Conservation (phyloP, 2,329 filamentous ascomycete species). For the Venturia asperata region DNA sequence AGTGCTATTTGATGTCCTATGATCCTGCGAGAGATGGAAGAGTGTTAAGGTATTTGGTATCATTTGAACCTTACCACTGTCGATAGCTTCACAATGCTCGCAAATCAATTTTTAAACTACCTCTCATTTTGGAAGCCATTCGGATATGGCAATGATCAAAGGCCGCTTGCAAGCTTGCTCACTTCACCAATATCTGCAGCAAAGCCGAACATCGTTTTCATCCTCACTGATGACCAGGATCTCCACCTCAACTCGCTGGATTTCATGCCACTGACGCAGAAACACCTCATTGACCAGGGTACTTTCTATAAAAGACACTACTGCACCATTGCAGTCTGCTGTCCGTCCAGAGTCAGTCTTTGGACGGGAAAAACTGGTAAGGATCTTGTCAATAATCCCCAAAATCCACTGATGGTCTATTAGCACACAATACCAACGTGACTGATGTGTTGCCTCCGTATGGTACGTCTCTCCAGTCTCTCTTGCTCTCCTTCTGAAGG, state of each 20-base stretch:
- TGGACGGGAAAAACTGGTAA: conserved; percentile 61
- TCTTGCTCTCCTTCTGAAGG: neutral
- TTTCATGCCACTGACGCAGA: conserved; percentile 53
- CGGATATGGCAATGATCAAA: neutral
- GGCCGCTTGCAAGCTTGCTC: neutral
- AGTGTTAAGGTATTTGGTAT: neutral
- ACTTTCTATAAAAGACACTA: conserved; percentile 57
- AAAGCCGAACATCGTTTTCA: conserved; percentile 20
- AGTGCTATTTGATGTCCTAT: neutral
- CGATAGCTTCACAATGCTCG: neutral
- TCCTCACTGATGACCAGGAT: conserved; percentile 21
- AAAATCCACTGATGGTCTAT: neutral
- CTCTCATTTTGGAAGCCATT: neutral
- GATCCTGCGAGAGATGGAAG: neutral
- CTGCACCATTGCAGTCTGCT: conserved; percentile 59
- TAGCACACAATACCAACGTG: conserved; percentile 13
- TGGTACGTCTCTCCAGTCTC: conserved; percentile 27
- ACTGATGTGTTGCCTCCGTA: conserved; percentile 44
- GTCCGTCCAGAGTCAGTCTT: conserved; percentile 58
- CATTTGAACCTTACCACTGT: neutral
- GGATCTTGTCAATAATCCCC: conserved; percentile 33
- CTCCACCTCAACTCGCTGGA: conserved; percentile 50
- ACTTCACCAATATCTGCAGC: neutral
- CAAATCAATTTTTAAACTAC: neutral
- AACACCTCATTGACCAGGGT: conserved; percentile 52